Conservation (phyloP, 2,329 filamentous ascomycete species). For the Sphaerulina vaccinii region DNA sequence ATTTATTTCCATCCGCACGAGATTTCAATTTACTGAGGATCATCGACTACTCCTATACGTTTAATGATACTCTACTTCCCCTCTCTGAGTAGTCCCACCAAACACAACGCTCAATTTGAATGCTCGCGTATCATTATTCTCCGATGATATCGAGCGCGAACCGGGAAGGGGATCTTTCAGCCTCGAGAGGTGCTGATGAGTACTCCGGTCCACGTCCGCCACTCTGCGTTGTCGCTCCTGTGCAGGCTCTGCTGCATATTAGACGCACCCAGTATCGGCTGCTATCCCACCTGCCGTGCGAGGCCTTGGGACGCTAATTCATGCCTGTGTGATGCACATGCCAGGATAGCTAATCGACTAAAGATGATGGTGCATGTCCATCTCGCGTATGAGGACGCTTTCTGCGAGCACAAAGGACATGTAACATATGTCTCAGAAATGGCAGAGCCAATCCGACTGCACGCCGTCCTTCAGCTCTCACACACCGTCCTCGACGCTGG, state of each 20-base stretch:
- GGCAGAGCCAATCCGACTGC: neutral
- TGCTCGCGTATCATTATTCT: neutral
- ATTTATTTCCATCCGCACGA: neutral
- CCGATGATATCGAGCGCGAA: neutral
- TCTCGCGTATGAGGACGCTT: slow-evolving; percentile 1
- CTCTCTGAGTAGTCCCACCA: neutral
- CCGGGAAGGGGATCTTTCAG: too few relatives aligned
- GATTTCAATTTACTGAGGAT: neutral
- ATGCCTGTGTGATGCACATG: slow-evolving; percentile 9
- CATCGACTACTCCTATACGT: neutral
- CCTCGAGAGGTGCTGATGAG: neutral
- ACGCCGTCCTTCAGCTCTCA: neutral
- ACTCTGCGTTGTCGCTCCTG: neutral
- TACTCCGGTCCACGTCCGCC: neutral
- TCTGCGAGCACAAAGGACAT: neutral
- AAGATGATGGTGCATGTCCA: slow-evolving; percentile 1
- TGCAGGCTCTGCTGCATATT: slow-evolving; percentile 10
- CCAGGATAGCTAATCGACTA: slow-evolving; percentile 3
- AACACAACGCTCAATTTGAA: neutral
- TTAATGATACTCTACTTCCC: neutral
- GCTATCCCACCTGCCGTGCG: slow-evolving; percentile 8
- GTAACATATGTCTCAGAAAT: neutral
- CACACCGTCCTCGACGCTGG: neutral
- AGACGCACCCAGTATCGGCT: neutral
- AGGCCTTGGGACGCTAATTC: neutral